These are phyloP conservation scores for Phaseolus coccineus DNA, from an alignment of 331 rosid species.

Conservation along the genomic window DNA sequence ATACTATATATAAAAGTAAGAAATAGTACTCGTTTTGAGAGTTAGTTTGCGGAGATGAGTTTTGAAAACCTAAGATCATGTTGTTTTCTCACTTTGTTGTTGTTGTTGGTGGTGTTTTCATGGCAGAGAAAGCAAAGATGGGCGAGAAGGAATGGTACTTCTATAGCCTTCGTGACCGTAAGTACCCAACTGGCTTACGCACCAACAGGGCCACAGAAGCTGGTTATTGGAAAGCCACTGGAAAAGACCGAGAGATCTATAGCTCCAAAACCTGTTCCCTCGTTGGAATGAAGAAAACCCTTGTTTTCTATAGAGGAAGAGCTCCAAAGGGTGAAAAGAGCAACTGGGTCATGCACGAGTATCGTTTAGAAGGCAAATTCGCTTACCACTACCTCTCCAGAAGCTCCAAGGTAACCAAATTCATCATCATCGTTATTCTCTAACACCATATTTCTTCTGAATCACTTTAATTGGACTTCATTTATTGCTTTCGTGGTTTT, in stretches of 20 bases:
- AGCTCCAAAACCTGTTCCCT: constrained; percentile 70
- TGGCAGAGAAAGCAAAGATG: constrained; percentile 81
- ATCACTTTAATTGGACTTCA: background rate
- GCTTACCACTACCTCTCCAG: constrained; percentile 79
- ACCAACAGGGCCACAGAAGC: constrained; percentile 91
- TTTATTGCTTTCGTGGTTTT: background rate
- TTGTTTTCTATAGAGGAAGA: constrained; percentile 84
- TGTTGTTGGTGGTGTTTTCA: too few relatives aligned
- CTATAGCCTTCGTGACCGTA: constrained; percentile 77
- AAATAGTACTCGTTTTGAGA: background rate
- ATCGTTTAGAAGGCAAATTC: constrained; percentile 90
- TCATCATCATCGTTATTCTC: background rate
- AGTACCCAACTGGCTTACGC: constrained; percentile 84
- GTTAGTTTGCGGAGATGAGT: too few relatives aligned
- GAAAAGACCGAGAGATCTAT: constrained; percentile 83
- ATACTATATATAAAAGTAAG: background rate
- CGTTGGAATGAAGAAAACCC: constrained; percentile 91
- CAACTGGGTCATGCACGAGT: constrained; percentile 96
- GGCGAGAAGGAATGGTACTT: constrained; percentile 97
- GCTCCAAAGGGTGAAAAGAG: constrained; percentile 89
- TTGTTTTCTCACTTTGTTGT: background rate
- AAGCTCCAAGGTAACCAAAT: constrained; percentile 59
- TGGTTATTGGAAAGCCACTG: constrained; percentile 96
- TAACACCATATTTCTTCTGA: background rate
- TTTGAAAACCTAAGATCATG: too few relatives aligned